phyloP scores from a whole-genome alignment of 805 yeast species.

The Cyberlindnera nakhonratchasimensis region DNA sequence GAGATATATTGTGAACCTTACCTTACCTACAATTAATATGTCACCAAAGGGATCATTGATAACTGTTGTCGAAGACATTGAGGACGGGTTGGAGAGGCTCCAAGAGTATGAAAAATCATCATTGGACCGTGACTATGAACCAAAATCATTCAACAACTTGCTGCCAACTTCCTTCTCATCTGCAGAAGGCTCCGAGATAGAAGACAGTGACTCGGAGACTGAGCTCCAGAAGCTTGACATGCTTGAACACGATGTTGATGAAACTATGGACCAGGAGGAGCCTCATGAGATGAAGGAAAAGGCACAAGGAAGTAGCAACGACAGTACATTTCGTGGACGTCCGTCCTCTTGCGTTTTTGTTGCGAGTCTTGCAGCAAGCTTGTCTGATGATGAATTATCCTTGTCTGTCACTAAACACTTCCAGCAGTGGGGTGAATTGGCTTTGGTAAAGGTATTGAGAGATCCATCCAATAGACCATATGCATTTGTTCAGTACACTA shows the following conservation, averaged over 20 bases:
- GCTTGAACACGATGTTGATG: conserved; percentile 14
- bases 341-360: conserved; percentile 90
- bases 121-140: conserved; percentile 9
- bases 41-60: conserved; percentile 14
- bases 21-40: conserved; percentile 5
- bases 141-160: conserved; percentile 18
- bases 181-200: conserved; percentile 25
- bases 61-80: conserved; percentile 17
- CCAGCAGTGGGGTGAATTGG: conserved; percentile 62
- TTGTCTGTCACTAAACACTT: conserved; percentile 68
- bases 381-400: conserved; percentile 69
- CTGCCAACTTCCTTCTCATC: conserved; percentile 23
- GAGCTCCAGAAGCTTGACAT: conserved; percentile 20
- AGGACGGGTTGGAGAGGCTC: conserved; percentile 7
- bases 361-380: conserved; percentile 67
- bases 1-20: background rate
- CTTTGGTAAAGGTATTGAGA: conserved; percentile 75
- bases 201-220: conserved; percentile 22
- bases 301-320: conserved; percentile 18
- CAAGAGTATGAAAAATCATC: conserved; percentile 11
- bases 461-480: conserved; percentile 84
- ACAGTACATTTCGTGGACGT: conserved; percentile 42
- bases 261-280: conserved; percentile 10
- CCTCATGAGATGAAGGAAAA: conserved; percentile 1
- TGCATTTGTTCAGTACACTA: conserved; percentile 85